Evolutionary conservation across 805 yeast genomes (phyloP).

Genomic region (Saccharomyces jurei): DNA sequence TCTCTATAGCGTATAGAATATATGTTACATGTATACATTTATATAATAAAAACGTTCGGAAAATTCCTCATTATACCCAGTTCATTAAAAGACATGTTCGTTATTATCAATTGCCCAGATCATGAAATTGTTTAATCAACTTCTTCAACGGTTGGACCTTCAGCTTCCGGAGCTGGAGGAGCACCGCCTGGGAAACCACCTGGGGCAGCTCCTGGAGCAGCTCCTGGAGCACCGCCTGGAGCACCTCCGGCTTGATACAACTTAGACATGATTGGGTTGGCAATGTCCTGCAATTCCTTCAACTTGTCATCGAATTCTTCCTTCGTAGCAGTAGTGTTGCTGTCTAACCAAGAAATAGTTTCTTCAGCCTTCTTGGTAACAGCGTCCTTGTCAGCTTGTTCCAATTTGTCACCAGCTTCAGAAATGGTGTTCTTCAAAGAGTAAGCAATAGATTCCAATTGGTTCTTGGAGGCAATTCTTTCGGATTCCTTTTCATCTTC

Average conservation of each 20-base stretch:
- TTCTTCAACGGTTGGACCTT: conserved; percentile 74
- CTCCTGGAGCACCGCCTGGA: conserved; percentile 65
- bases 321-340: conserved; percentile 78
- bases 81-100: neutral
- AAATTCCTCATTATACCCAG: neutral
- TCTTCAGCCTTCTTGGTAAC: conserved; percentile 74
- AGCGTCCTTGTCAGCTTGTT: conserved; percentile 56
- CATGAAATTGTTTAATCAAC: conserved; percentile 50
- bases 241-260: conserved; percentile 86
- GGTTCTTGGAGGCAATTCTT: conserved; percentile 88
- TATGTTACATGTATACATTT: neutral
- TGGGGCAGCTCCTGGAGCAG: conserved; percentile 49
- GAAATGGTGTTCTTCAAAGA: conserved; percentile 73
- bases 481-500: conserved; percentile 88
- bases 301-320: conserved; percentile 87
- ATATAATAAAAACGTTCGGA: neutral
- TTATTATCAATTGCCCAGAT: neutral
- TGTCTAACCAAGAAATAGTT: conserved; percentile 81
- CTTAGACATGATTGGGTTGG: conserved; percentile 91
- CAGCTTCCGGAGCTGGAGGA: conserved; percentile 54
- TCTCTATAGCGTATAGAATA: neutral
- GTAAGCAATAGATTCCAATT: conserved; percentile 88
- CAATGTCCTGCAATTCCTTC: conserved; percentile 89
- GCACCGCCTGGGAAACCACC: conserved; percentile 45
- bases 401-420: conserved; percentile 71